phyloP scores from a whole-genome alignment of 75 land plant species.

The Azolla pinnata region DNA sequence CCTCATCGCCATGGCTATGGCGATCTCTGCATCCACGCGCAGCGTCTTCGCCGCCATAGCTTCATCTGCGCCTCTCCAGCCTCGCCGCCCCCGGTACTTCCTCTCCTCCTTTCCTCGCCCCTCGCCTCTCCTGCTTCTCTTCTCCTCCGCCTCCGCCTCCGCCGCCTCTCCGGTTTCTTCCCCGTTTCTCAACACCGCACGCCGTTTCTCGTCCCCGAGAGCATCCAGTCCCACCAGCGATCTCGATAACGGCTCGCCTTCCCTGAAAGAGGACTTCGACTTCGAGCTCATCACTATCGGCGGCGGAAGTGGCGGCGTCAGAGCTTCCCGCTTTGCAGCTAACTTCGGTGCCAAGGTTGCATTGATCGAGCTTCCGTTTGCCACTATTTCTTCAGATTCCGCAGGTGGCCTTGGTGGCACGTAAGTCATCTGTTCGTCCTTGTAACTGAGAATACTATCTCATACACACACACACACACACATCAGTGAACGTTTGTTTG shows the following conservation, averaged over 20 bases:
- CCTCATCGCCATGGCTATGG: slow-evolving; percentile 1
- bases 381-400: slow-evolving; percentile 76
- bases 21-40: background rate
- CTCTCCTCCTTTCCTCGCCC: slow-evolving; percentile 3
- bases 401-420: slow-evolving; percentile 97
- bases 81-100: slow-evolving; percentile 5
- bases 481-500: no score
- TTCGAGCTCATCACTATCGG: slow-evolving; percentile 93
- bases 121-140: background rate
- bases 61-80: slow-evolving; percentile 12
- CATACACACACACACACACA: no score
- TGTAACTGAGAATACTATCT: no score
- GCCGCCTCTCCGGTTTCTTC: background rate
- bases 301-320: slow-evolving; percentile 93
- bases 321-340: slow-evolving; percentile 93
- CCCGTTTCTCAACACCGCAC: background rate
- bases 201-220: background rate
- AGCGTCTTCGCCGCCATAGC: background rate
- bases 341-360: slow-evolving; percentile 80
- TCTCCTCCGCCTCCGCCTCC: background rate
- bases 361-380: slow-evolving; percentile 85
- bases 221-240: slow-evolving; percentile 1
- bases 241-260: slow-evolving; percentile 15
- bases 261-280: slow-evolving; percentile 34
- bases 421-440: slow-evolving; percentile 63